Evolutionary conservation across 306 rosid genomes (phyloP).

Genomic region (Biancaea sappan): DNA sequence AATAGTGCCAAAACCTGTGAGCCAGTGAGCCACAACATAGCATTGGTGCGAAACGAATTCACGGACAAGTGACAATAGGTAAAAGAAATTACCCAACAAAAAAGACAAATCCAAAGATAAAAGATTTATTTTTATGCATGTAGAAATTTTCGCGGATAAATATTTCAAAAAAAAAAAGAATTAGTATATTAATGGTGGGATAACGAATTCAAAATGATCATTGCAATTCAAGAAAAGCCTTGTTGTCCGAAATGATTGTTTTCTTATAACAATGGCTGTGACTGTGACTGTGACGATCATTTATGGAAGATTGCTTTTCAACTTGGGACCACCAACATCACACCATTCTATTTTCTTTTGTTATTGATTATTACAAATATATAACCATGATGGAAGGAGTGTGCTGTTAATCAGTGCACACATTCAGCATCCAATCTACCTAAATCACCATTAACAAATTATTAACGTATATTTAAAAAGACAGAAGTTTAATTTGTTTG

Average conservation of each 20-base stretch:
- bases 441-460: background rate
- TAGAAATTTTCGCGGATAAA: no score
- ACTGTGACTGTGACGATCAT: conserved; percentile 42
- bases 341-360: background rate
- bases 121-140: no score
- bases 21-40: background rate
- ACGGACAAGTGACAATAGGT: background rate
- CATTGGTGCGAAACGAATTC: background rate
- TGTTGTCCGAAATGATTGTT: conserved; percentile 40
- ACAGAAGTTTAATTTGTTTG: no score
- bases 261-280: conserved; percentile 35
- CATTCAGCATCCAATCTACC: no score
- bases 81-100: no score
- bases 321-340: conserved; percentile 41
- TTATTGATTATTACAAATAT: background rate
- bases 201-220: conserved; percentile 10
- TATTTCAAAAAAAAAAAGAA: no score
- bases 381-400: conserved; percentile 17
- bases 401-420: conserved; percentile 22
- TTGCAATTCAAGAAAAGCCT: conserved; percentile 19
- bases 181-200: background rate
- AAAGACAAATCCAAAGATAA: no score
- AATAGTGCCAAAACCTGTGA: background rate
- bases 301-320: conserved; percentile 36
- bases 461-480: no score